These are phyloP conservation scores for Chiua virens DNA, from an alignment of 768 basidiomycete species.

Conservation along the genomic window DNA sequence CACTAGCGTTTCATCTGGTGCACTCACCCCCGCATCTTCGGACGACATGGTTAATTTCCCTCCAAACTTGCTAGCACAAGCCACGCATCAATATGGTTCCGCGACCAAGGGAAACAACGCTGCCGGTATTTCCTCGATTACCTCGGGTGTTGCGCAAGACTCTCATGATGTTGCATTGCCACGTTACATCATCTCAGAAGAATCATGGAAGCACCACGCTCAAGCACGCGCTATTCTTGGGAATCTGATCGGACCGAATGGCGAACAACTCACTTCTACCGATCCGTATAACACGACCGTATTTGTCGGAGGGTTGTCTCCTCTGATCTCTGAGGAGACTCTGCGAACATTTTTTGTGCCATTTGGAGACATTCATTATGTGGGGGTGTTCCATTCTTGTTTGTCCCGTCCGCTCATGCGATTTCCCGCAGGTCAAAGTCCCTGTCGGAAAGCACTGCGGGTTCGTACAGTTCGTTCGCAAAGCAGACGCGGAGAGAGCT, in stretches of 20 bases:
- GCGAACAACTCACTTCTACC: constrained; percentile 81
- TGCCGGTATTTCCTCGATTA: constrained; percentile 29
- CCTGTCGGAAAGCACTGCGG: constrained; percentile 95
- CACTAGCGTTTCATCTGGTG: constrained; percentile 50
- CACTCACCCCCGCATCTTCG: constrained; percentile 46
- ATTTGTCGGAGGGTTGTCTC: constrained; percentile 89
- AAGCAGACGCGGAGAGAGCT: constrained; percentile 87
- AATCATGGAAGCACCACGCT: constrained; percentile 82
- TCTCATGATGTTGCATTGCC: constrained; percentile 43
- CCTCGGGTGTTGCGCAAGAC: constrained; percentile 42
- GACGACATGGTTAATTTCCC: constrained; percentile 55
- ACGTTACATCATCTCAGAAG: constrained; percentile 63
- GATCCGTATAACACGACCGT: constrained; percentile 98
- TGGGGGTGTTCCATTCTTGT: constrained; percentile 37
- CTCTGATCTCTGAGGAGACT: constrained; percentile 88
- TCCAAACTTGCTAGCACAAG: constrained; percentile 46
- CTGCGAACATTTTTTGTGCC: constrained; percentile 87
- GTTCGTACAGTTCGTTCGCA: constrained; percentile 92
- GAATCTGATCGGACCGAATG: constrained; percentile 83
- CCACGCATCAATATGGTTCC: constrained; percentile 47
- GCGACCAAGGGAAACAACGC: constrained; percentile 31
- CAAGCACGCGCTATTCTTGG: constrained; percentile 82
- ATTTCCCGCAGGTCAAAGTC: constrained; percentile 75
- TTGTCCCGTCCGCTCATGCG: constrained; percentile 4
- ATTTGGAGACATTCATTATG: constrained; percentile 93